These are phyloP conservation scores for Ophiocordyceps camponoti-floridani DNA, from an alignment of 2,329 filamentous ascomycete species.

Conservation along the genomic window DNA sequence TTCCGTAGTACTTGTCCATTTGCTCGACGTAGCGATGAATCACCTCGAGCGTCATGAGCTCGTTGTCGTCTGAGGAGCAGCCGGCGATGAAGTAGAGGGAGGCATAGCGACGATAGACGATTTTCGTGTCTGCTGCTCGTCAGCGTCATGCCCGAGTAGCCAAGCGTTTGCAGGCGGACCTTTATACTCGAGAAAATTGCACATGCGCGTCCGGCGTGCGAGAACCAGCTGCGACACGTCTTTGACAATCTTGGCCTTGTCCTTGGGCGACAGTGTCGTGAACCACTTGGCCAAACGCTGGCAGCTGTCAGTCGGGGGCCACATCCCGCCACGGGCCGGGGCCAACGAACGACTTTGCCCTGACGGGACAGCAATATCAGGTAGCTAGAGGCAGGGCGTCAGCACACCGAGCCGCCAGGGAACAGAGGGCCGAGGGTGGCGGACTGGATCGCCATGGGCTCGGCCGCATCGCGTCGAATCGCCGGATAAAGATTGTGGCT, in stretches of 20 bases:
- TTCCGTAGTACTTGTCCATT: conserved; percentile 99
- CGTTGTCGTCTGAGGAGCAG: conserved; percentile 92
- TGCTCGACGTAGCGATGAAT: conserved; percentile 99
- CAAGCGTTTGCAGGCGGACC: conserved; percentile 29
- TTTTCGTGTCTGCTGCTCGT: conserved; percentile 62
- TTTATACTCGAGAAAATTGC: conserved; percentile 99
- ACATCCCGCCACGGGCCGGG: background rate
- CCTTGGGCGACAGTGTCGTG: conserved; percentile 88
- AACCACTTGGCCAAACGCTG: conserved; percentile 99
- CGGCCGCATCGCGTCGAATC: conserved; percentile 6
- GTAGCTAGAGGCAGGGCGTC: conserved; percentile 45
- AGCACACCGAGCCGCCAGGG: conserved; percentile 3
- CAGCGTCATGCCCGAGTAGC: background rate
- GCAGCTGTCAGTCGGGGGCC: conserved; percentile 3
- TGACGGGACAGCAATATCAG: conserved; percentile 93
- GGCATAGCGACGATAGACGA: conserved; percentile 95
- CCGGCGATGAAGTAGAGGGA: conserved; percentile 99
- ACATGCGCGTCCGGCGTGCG: conserved; percentile 92
- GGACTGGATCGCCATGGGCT: conserved; percentile 26
- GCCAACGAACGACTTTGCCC: conserved; percentile 82
- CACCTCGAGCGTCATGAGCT: conserved; percentile 93
- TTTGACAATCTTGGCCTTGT: conserved; percentile 99
- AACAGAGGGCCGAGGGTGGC: conserved; percentile 3
- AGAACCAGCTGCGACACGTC: conserved; percentile 96
- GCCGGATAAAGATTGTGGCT: conserved; percentile 1